These are phyloP conservation scores for Claviceps cyperi DNA, from an alignment of 2,329 filamentous ascomycete species.

Conservation along the genomic window DNA sequence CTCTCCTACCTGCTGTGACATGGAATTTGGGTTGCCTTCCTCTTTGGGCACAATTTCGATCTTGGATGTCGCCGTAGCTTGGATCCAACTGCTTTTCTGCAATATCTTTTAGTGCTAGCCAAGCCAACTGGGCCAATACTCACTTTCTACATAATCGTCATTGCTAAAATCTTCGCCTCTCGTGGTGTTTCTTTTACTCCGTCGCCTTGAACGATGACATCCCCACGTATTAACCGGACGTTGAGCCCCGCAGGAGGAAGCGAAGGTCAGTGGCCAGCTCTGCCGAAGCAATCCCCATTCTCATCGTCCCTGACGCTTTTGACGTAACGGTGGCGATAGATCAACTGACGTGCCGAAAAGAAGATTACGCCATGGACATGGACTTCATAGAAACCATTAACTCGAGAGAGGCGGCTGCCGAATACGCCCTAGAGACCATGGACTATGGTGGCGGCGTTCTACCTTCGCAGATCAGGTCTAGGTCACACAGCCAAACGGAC, in stretches of 20 bases:
- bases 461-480: slow-evolving; percentile 15
- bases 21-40: too few relatives aligned
- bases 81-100: too few relatives aligned
- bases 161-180: background rate
- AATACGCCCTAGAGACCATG: slow-evolving; percentile 27
- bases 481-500: slow-evolving; percentile 19
- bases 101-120: background rate
- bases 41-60: too few relatives aligned
- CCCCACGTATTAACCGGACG: background rate
- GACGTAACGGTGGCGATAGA: background rate
- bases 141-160: background rate
- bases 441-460: slow-evolving; percentile 17
- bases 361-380: slow-evolving; percentile 12
- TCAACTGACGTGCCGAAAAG: slow-evolving; percentile 11
- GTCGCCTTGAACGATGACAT: background rate
- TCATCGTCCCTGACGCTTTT: background rate
- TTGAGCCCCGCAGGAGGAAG: background rate
- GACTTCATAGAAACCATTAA: slow-evolving; percentile 9
- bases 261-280: background rate
- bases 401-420: slow-evolving; percentile 20
- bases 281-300: background rate
- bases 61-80: too few relatives aligned
- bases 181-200: background rate
- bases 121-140: background rate
- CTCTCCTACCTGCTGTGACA: too few relatives aligned